Base-by-base conservation (phyloP, 169 alveolate species). In the Eimeria tenella region DNA sequence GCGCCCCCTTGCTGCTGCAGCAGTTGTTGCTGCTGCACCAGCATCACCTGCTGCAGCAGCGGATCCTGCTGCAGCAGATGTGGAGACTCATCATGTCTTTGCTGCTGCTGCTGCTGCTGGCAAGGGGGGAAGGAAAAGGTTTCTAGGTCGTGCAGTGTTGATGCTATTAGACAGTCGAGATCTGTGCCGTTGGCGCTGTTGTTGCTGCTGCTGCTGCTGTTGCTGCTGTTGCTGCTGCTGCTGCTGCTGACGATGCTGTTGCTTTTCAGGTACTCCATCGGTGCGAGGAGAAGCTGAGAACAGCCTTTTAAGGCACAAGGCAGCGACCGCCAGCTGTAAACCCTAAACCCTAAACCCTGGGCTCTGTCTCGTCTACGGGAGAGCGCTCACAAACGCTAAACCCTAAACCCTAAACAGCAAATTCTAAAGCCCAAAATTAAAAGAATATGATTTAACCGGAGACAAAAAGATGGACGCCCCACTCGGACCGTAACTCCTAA, bases 161-260 rank as follows among this genome's bases (percentile, higher is more conserved):
- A 70, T 9, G 79, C 79, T n/a, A 70, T 70, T 1, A 70, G 79
- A 21, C 79, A 17, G 42, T 70, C 79, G 21, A 70, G 79, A 23
- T 70, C 79, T 9, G 49, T n/a, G 79, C 77, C 31, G 50, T 11
- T 68, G 77, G 31, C 17, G 77, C 79, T 70, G 79, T 3, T n/a
- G 79, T 5, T 5, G 70, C 5, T 4, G 70, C 70, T 60, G 70
- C 11, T 60, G 70, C 70, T 60, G 70, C 19, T 60, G 70, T 19
- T 60, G 70, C 70, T 60, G 23, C 70, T 60, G 70, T 13, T 70
- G 79, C 79, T 70, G 79, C 79, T 70, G 79, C 11, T n/a, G 79
- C 19, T 60, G 70, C 19, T 60, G 70, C 70, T 60, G 70, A 3
- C 19, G 70, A 13, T 60, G 70, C 19, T 60, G 70, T 19, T 60